Percentiles rank a stretch among this genome's conserved stretches.
phyloP scores from a whole-genome alignment of 1,284 basidiomycete species.

The Sporisorium exsertum region DNA sequence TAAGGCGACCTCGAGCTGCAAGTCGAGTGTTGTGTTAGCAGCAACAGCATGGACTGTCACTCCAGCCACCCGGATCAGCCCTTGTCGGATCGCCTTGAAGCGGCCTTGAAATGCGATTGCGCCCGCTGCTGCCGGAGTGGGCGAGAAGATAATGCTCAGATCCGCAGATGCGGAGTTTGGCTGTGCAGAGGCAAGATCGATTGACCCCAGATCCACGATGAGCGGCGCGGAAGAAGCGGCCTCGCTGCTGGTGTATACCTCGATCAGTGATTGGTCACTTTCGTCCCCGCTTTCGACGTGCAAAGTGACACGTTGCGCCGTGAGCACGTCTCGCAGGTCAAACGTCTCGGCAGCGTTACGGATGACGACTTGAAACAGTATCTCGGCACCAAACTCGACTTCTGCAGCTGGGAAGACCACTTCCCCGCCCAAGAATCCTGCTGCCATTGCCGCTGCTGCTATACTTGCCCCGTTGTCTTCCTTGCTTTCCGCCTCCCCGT shows the following conservation, averaged over 20 bases:
- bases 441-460: neutral
- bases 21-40: neutral
- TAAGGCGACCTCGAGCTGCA: conserved; percentile 3
- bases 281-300: conserved; percentile 13
- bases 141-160: neutral
- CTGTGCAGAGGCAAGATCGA: conserved; percentile 1
- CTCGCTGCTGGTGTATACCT: neutral
- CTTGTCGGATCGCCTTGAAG: neutral
- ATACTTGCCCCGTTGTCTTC: neutral
- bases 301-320: conserved; percentile 1
- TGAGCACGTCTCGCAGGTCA: conserved; percentile 11
- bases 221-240: neutral
- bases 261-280: neutral
- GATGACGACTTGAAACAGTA: conserved; percentile 26
- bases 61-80: neutral
- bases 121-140: neutral
- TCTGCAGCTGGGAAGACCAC: conserved; percentile 19
- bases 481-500: neutral
- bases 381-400: conserved; percentile 13
- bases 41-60: neutral
- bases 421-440: conserved; percentile 3
- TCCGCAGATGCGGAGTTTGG: neutral
- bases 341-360: conserved; percentile 11
- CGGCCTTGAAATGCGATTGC: conserved; percentile 16
- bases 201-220: conserved; percentile 17